phyloP scores from a whole-genome alignment of 352 stramenopile genomes.

The Phytophthora chlamydospora region DNA sequence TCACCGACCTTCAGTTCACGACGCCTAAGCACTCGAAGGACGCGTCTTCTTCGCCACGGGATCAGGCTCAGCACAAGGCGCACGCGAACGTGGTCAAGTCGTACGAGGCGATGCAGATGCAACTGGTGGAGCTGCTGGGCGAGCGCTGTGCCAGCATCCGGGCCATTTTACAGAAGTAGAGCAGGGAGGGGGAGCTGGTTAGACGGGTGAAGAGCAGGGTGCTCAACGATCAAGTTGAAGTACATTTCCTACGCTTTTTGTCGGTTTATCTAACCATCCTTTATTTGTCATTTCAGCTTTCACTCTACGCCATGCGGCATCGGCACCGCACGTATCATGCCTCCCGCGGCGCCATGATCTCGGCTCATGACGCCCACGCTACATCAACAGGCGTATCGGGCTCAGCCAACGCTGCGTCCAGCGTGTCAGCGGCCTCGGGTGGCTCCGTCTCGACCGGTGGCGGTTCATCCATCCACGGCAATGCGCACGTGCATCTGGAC shows the following conservation, averaged over 20 bases:
- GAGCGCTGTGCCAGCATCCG: slow-evolving; percentile 44
- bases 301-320: slow-evolving; percentile 18
- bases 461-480: slow-evolving; percentile 51
- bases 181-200: no score
- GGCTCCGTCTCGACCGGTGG: slow-evolving; percentile 17
- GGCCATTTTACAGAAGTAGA: slow-evolving; percentile 53
- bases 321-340: slow-evolving; percentile 26
- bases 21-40: slow-evolving; percentile 2
- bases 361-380: slow-evolving; percentile 1
- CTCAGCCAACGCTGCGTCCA: slow-evolving; percentile 4
- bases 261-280: no score
- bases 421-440: slow-evolving; percentile 12
- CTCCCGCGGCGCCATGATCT: slow-evolving; percentile 4
- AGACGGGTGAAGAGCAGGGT: neutral
- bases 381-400: neutral
- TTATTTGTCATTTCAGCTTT: no score
- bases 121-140: slow-evolving; percentile 41
- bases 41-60: slow-evolving; percentile 6
- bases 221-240: slow-evolving; percentile 1
- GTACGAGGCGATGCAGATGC: slow-evolving; percentile 42
- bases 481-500: slow-evolving; percentile 66
- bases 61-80: slow-evolving; percentile 34
- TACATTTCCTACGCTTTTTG: neutral
- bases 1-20: slow-evolving; percentile 39
- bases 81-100: slow-evolving; percentile 47